Base-by-base conservation (phyloP, 176 grass and related monocot species). In the Oryza nivara region DNA sequence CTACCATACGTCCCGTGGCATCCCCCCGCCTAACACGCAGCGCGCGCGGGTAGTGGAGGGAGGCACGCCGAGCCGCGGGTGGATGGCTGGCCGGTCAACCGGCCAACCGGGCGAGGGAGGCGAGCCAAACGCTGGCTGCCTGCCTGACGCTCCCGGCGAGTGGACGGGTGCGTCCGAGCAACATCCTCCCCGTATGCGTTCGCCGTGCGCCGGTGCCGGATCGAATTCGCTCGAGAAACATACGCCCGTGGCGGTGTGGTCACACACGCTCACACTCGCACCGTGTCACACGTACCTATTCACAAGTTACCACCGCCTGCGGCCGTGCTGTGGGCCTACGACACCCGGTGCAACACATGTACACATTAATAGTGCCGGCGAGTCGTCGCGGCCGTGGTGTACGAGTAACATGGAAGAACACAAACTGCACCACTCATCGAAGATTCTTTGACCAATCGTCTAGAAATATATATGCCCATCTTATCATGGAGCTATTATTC, bases 391-490 rank as follows among this genome's bases (percentile, higher is more conserved):
- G 32, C 9, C 36, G 74, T 76, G 52, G 74, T 38, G 56, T 49
- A 49, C 13, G 13, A 14, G 13, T 49, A 49, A 35, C 73, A 51
- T 15, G 26, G 15, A 76, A 14, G 4, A 56, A 60, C 56, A 38
- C 10, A 15, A 49, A 15, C 47, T 49, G 47, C 47, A 61, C 56
- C 17, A 61, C 56, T 73, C 43, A 26, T n/a, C 40, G 5, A 9
- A 69, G 10, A 72, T 71, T 4, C n/a, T 10, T 75, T 46, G 61
- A 76, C 72, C 47, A 70, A 70, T 82, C 72, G 68, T 70, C 32
- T 43, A 15, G 17, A 75, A 11, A 58, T 15, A 70, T 25, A 17
- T 54, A 28, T 28, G 12, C 7, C 73, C 15, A 43, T 65, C 67
- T 52, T 66, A 52, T 79, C 75, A 40, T 45, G 47, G 67, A 30